Base-by-base conservation (phyloP, 176 grass and related monocot genomes). In the Carex myosuroides region DNA sequence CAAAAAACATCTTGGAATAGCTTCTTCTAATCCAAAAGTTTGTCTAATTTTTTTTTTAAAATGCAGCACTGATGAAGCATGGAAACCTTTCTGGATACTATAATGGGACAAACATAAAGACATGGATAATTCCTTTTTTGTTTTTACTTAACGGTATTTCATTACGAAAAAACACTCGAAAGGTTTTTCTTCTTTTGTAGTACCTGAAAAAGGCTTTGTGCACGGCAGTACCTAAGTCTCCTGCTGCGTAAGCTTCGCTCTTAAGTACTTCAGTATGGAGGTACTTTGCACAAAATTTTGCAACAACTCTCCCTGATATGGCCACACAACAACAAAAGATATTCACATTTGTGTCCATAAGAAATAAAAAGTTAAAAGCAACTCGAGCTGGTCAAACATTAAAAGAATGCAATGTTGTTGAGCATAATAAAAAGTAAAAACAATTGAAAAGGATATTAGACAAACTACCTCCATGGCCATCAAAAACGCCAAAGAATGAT, bases 221-320 rank as follows among this genome's bases (percentile, higher is more conserved):
- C 46, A 90, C 61, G 24, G 95, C 88, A 66, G 88, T 68, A 42
- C 89, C 84, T 37, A 98, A 86, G 64, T 98, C 91, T 86, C 95
- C 95, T 85, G 60, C 75, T 77, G 85, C 55, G 86, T 91, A 93
- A 39, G 84, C 84, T 80, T 95, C 92, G 80, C 69, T 90, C 60
- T 85, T 93, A 61, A 91, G 80, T 82, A 98, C 91, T 87, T 98
- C 91, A 85, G 32, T 89, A 68, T 91, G 95, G 70, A 98, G 86
- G 81, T 88, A 91, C 74, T 94, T 98, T 89, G 95, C 86, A 84
- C 95, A 98, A 85, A 98, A 98, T 85, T 98, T 98, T 17, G 95
- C 89, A 60, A 98, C 95, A 62, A 90, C 89, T 92, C 84, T 93
- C 85, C 95, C 95, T 98, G 91, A 90, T 86, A 74, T 59, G 84